phyloP scores from a whole-genome alignment of 306 rosid species.

The Prunus mira region DNA sequence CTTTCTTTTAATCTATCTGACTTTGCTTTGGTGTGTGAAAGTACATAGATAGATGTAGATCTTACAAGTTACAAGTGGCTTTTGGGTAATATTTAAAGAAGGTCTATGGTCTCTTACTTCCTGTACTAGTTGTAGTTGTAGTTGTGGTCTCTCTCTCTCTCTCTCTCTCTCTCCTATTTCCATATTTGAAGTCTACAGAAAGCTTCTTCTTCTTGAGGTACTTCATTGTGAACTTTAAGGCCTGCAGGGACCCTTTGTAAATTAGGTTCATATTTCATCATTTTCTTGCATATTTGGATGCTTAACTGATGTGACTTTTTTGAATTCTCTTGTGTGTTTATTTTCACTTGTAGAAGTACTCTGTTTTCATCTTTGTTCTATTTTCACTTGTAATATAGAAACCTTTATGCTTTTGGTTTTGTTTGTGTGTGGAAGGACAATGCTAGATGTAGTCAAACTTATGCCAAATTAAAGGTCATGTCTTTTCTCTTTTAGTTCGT shows the following conservation, averaged over 20 bases:
- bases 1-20: conserved; percentile 18
- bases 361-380: too few species aligned
- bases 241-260: neutral
- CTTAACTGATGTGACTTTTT: neutral
- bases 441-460: conserved; percentile 2
- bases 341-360: too few species aligned
- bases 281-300: neutral
- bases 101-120: neutral
- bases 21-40: conserved; percentile 29
- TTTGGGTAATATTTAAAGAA: conserved; percentile 23
- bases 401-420: too few species aligned
- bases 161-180: neutral
- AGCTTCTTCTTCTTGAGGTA: neutral
- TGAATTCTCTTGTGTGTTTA: neutral
- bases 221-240: too few species aligned
- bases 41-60: neutral
- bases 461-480: neutral
- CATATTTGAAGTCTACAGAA: neutral
- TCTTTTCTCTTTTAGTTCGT: neutral
- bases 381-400: too few species aligned
- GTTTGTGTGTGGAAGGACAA: too few species aligned
- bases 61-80: neutral
- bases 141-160: neutral
- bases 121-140: neutral
- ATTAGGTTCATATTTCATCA: neutral